Evolutionary conservation across 345 rosid genomes (phyloP).

Genomic region (Lepidium sativum): DNA sequence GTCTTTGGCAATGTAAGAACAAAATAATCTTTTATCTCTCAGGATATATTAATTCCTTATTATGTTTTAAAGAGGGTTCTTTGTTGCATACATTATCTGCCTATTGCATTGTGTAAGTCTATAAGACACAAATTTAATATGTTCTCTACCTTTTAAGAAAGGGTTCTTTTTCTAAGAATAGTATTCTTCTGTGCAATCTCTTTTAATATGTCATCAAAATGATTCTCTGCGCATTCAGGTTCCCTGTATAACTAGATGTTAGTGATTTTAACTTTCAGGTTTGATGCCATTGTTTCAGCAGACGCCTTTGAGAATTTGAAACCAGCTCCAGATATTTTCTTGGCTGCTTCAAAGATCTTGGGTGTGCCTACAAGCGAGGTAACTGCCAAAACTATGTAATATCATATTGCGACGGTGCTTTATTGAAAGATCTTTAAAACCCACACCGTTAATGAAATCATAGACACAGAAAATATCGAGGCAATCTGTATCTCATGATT

Average conservation of each 20-base stretch:
- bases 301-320: slow-evolving; percentile 96
- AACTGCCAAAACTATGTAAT: neutral
- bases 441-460: neutral
- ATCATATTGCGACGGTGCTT: neutral
- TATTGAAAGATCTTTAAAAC: neutral
- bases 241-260: neutral
- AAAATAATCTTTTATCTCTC: neutral
- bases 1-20: slow-evolving; percentile 55
- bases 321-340: slow-evolving; percentile 96
- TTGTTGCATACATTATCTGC: neutral
- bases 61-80: neutral
- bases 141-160: neutral
- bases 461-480: neutral
- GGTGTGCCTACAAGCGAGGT: slow-evolving; percentile 77
- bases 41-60: neutral
- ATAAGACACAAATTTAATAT: neutral
- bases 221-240: neutral
- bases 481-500: neutral
- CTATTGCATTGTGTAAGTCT: neutral
- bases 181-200: neutral
- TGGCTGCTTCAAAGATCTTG: slow-evolving; percentile 84
- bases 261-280: slow-evolving; percentile 43
- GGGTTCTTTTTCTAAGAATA: neutral
- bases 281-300: slow-evolving; percentile 94
- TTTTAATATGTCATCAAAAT: neutral